Percentiles rank a stretch among this genome's conserved stretches.
Conservation (phyloP, 495 filamentous ascomycete species). For the Sphaerosporella brunnea region DNA sequence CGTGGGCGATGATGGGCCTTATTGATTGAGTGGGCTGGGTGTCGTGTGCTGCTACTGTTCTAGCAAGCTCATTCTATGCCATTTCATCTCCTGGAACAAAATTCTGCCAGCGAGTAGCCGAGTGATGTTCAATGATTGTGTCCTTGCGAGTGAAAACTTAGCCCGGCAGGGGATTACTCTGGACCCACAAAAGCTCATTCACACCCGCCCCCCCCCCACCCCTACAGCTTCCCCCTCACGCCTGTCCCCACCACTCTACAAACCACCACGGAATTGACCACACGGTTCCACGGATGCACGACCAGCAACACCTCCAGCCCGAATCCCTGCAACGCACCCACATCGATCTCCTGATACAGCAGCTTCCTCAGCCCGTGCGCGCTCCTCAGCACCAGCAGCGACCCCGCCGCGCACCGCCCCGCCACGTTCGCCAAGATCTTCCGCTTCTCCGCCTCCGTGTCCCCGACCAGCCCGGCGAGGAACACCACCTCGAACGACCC, state of each 20-base stretch:
- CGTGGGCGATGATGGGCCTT: no score
- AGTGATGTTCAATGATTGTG: no score
- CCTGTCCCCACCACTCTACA: slow-evolving; percentile 22
- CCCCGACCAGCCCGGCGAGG: slow-evolving; percentile 31
- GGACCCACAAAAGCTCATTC: no score
- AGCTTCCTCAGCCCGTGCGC: slow-evolving; percentile 29
- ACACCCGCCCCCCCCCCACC: neutral
- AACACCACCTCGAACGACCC: slow-evolving; percentile 30
- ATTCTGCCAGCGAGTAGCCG: no score
- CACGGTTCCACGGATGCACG: slow-evolving; percentile 30
- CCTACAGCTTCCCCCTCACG: neutral
- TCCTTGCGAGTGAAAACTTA: no score
- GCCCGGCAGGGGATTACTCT: no score
- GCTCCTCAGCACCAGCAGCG: slow-evolving; percentile 30
- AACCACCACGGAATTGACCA: slow-evolving; percentile 32
- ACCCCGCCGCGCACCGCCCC: slow-evolving; percentile 26
- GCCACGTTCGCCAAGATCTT: slow-evolving; percentile 25
- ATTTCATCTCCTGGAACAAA: no score
- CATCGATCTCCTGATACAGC: slow-evolving; percentile 30
- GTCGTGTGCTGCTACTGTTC: no score
- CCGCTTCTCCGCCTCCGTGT: slow-evolving; percentile 28
- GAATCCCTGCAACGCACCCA: slow-evolving; percentile 7
- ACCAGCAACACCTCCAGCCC: slow-evolving; percentile 25
- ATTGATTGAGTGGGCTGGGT: no score
- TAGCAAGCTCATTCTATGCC: no score